Evolutionary conservation across 2,329 filamentous ascomycete species (phyloP).

Genomic region (Ascocoryne sarcoides): DNA sequence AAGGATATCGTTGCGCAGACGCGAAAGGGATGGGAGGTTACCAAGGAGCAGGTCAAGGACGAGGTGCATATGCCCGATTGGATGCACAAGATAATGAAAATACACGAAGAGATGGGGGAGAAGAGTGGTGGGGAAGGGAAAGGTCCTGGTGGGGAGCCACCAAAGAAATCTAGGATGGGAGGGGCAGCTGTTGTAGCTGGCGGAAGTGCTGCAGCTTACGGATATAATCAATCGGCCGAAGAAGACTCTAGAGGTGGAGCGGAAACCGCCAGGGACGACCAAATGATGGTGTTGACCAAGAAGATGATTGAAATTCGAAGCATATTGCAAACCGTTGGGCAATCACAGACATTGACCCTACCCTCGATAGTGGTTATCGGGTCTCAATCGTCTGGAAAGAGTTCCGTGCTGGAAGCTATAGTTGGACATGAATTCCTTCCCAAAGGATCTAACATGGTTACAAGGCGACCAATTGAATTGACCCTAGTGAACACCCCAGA

Average conservation of each 20-base stretch:
- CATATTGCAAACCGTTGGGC: conserved; percentile 83
- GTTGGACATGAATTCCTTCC: conserved; percentile 97
- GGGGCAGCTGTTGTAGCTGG: conserved; percentile 58
- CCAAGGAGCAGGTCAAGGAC: conserved; percentile 56
- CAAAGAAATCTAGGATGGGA: conserved; percentile 50
- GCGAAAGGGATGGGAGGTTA: conserved; percentile 70
- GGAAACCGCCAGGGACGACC: conserved; percentile 75
- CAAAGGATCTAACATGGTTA: conserved; percentile 99
- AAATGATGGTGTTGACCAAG: conserved; percentile 98
- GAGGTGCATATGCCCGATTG: conserved; percentile 61
- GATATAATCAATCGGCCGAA: conserved; percentile 59
- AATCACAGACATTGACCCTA: conserved; percentile 78
- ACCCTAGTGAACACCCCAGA: conserved; percentile 93
- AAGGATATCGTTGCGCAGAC: conserved; percentile 73
- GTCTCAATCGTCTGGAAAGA: conserved; percentile 96
- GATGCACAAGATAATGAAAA: conserved; percentile 63
- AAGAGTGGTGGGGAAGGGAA: conserved; percentile 26
- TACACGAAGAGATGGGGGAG: conserved; percentile 46
- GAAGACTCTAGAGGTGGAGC: conserved; percentile 54
- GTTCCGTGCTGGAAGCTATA: conserved; percentile 91
- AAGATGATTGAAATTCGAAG: conserved; percentile 99
- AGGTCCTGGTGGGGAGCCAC: conserved; percentile 39
- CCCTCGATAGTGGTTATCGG: conserved; percentile 99
- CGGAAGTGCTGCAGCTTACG: conserved; percentile 70
- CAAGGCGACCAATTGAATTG: conserved; percentile 86